These are phyloP conservation scores for Schizophyllum amplum DNA, from an alignment of 1,284 basidiomycete species.

Conservation along the genomic window DNA sequence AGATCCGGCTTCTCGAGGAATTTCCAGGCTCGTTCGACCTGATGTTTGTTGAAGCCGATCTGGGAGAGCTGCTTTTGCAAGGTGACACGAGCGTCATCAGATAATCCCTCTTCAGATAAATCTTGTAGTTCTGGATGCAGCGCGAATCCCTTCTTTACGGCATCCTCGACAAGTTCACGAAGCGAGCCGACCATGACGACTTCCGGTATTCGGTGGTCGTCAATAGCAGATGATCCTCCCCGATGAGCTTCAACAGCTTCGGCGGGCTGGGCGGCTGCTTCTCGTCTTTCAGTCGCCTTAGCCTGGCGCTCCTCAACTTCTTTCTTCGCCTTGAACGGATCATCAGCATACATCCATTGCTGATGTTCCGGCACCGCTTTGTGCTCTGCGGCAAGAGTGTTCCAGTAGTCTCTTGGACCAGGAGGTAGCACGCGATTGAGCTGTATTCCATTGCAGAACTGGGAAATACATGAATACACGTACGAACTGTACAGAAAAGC, in stretches of 20 bases:
- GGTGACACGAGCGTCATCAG: slow-evolving; percentile 27
- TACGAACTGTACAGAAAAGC: slow-evolving; percentile 11
- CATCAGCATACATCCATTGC: slow-evolving; percentile 80
- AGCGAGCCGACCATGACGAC: slow-evolving; percentile 78
- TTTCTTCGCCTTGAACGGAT: slow-evolving; percentile 75
- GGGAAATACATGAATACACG: slow-evolving; percentile 12
- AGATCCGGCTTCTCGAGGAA: slow-evolving; percentile 46
- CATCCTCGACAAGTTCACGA: slow-evolving; percentile 76
- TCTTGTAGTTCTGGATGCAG: slow-evolving; percentile 42
- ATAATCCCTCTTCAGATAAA: slow-evolving; percentile 31
- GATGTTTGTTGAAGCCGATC: slow-evolving; percentile 50
- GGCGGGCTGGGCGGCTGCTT: neutral
- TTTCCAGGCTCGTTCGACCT: slow-evolving; percentile 39
- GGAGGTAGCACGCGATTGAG: slow-evolving; percentile 75
- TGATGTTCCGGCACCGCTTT: slow-evolving; percentile 60
- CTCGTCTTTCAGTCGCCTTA: slow-evolving; percentile 26
- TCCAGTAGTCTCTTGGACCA: slow-evolving; percentile 81
- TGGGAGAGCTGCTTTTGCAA: slow-evolving; percentile 38
- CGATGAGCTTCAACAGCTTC: slow-evolving; percentile 13
- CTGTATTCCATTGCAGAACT: slow-evolving; percentile 79
- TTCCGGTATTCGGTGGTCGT: slow-evolving; percentile 52
- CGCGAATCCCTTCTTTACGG: slow-evolving; percentile 63
- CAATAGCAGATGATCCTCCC: slow-evolving; percentile 38
- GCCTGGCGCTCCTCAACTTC: slow-evolving; percentile 59
- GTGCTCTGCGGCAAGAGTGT: slow-evolving; percentile 64